A percentile compares a stretch with the other conserved stretches of the same genome.
These are phyloP conservation scores for Flaveria robusta DNA, from an alignment of 129 eudicot species.

Conservation along the genomic window DNA sequence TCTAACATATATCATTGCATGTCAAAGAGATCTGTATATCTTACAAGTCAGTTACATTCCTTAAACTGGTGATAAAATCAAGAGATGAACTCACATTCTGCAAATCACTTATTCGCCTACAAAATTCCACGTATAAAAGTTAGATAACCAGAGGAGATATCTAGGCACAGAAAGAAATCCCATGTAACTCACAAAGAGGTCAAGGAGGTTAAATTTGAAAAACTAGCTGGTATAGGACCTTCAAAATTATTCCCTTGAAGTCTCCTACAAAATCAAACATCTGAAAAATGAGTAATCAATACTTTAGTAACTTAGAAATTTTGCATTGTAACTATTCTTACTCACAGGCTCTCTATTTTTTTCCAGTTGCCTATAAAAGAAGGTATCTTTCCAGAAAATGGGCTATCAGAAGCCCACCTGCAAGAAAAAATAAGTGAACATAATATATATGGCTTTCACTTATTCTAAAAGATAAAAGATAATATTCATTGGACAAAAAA, in stretches of 20 bases:
- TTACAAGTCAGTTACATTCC: slow-evolving; percentile 58
- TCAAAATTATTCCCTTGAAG: slow-evolving; percentile 69
- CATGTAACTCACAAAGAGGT: slow-evolving; percentile 47
- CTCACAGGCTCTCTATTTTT: slow-evolving; percentile 54
- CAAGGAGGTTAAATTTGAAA: slow-evolving; percentile 58
- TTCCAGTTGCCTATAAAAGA: slow-evolving; percentile 66
- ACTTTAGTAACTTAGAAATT: not conserved
- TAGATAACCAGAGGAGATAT: not conserved
- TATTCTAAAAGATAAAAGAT: not conserved
- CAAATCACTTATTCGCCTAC: slow-evolving; percentile 80
- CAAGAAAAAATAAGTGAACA: slow-evolving; percentile 25
- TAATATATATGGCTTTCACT: slow-evolving; percentile 6
- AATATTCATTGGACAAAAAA: slow-evolving; percentile 9
- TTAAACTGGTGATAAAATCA: slow-evolving; percentile 57
- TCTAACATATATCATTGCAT: slow-evolving; percentile 1
- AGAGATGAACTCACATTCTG: slow-evolving; percentile 69
- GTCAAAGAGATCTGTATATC: slow-evolving; percentile 26
- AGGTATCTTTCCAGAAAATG: slow-evolving; percentile 67
- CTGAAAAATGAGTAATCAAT: slow-evolving; percentile 19
- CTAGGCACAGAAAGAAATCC: not conserved
- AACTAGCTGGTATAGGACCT: slow-evolving; percentile 71
- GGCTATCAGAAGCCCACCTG: slow-evolving; percentile 76
- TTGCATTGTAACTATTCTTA: not conserved
- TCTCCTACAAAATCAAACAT: slow-evolving; percentile 47
- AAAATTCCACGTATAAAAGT: slow-evolving; percentile 17